These are phyloP conservation scores for Boletellus ananas DNA, from an alignment of 768 basidiomycete species.

Conservation along the genomic window DNA sequence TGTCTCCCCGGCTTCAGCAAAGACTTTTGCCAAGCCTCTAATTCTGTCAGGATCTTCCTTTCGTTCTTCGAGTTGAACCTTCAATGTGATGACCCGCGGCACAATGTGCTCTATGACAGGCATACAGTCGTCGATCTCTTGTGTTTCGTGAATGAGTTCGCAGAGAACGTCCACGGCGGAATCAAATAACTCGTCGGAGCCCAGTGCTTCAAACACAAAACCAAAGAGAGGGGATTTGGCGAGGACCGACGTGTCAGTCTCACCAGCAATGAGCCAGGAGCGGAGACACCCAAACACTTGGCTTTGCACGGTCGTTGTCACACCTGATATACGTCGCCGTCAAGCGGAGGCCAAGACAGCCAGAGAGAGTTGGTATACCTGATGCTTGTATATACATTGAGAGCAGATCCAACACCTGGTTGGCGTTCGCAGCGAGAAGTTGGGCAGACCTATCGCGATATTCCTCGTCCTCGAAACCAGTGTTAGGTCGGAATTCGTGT, in stretches of 20 bases:
- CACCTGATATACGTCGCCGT: conserved; percentile 53
- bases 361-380: conserved; percentile 48
- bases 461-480: conserved; percentile 60
- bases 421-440: conserved; percentile 66
- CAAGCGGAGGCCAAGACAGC: not conserved
- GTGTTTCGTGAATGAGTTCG: conserved; percentile 96
- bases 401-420: conserved; percentile 72
- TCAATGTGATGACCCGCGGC: conserved; percentile 76
- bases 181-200: conserved; percentile 87
- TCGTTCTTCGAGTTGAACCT: conserved; percentile 52
- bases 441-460: conserved; percentile 56
- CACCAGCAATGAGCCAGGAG: conserved; percentile 86
- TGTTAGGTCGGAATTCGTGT: conserved; percentile 9
- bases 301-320: conserved; percentile 70
- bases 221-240: conserved; percentile 76
- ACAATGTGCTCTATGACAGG: conserved; percentile 83
- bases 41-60: conserved; percentile 85
- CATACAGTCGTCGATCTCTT: conserved; percentile 95
- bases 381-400: conserved; percentile 84
- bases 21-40: conserved; percentile 84
- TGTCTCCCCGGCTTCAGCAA: conserved; percentile 96
- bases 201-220: conserved; percentile 80
- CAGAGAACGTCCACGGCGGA: conserved; percentile 87
- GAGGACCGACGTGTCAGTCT: conserved; percentile 62
- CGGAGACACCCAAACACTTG: conserved; percentile 84